Evolutionary conservation across 139 green algal genomes (phyloP), one percentile per base, ranked within the genome.

Genomic region (Eudorina sp.): DNA sequence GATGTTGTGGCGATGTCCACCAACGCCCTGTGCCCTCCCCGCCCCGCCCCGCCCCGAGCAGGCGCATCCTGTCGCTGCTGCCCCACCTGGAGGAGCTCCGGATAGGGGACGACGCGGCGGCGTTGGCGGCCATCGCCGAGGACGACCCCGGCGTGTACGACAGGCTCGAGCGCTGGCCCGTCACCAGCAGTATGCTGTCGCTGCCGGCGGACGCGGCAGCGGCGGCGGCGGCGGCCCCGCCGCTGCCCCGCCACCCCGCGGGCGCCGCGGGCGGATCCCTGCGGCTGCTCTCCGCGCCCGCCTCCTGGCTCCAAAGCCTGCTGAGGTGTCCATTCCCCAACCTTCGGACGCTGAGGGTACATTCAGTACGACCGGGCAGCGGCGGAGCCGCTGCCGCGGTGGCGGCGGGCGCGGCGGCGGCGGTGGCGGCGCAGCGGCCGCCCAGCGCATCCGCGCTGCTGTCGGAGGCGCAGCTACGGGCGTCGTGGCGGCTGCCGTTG

Each of bases 71-170:
- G 41, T 16, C n/a, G 38, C 60, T 86, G 43, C 80, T 86, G 58
- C 80, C 80, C 4, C 1, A 5, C 0, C 60, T 86, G 14, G 23
- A 62, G 41, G 80, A 86, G 55, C 80, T 86, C 3, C 43, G 40
- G 3, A 25, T 76, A 36, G 80, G 80, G 11, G 41, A 62, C 3
- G 80, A 86, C 60, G 2, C 38, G 8, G 53, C 40, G 6, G 55
- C 78, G 38, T 21, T 85, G 55, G 40, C 41, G 2, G 36, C 55
- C 16, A 45, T 45, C 21, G 78, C 55, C 3, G 11, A 29, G 78
- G 55, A 73, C 53, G 78, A 85, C 78, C 55, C 55, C 34, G 38
- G 9, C 38, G 78, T 85, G 38, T 74, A 34, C n/a, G 80, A n/a
- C 38, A 69, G 55, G 16, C 58, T 85, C 3, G 58, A 69, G 19